Conservation (phyloP, 2,329 filamentous ascomycete genomes). For the Aquanectria penicillioides region DNA sequence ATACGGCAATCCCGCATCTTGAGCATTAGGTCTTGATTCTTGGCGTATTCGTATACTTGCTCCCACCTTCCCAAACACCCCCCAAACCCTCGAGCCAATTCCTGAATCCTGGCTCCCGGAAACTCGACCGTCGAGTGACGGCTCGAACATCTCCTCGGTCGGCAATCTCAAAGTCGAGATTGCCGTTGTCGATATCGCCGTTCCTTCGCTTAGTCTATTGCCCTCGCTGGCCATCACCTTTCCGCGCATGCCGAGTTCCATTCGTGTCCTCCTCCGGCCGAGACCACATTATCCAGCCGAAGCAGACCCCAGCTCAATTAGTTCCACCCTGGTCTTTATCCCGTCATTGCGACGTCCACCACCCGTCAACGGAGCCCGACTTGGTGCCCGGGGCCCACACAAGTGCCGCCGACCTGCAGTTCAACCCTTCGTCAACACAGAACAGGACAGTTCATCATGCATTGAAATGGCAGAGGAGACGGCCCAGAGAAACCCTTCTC, state of each 20-base stretch:
- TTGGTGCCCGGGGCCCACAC: constrained; percentile 6
- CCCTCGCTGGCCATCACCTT: too few relatives aligned
- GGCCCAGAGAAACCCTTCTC: not conserved
- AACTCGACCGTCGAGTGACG: not conserved
- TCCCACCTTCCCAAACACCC: not conserved
- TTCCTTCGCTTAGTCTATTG: too few relatives aligned
- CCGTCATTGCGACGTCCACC: not conserved
- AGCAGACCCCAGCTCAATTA: constrained; percentile 1
- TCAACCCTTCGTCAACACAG: constrained; percentile 1
- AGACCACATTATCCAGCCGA: constrained; percentile 4
- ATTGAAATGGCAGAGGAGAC: constrained; percentile 19
- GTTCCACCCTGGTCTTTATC: not conserved
- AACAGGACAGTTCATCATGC: constrained; percentile 20
- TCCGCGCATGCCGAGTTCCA: too few relatives aligned
- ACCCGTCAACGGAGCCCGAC: too few relatives aligned
- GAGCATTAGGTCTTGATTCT: not conserved
- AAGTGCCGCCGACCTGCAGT: constrained; percentile 15
- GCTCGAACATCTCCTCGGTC: not conserved
- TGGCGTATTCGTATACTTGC: constrained; percentile 5
- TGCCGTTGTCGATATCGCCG: not conserved
- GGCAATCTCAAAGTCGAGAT: not conserved
- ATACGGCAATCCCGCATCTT: not conserved
- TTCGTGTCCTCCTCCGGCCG: not conserved
- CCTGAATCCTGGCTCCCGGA: not conserved
- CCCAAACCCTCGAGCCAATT: not conserved